Conservation (phyloP, 192 early-diverging fungal genomes). For the Coemansia sp. region DNA sequence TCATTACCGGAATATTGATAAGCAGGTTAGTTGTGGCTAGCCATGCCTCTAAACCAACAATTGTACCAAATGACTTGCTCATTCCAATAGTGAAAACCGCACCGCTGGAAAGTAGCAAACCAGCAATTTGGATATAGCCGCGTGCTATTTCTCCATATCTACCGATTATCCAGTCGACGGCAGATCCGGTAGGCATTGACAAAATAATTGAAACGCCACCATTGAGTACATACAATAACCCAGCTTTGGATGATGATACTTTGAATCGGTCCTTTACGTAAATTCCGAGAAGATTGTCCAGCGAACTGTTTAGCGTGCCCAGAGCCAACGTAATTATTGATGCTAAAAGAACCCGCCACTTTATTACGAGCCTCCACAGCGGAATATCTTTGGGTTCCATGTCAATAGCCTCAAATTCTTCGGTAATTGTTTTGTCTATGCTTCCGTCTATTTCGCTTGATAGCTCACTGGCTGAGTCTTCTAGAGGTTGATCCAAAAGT, state of each 20-base stretch:
- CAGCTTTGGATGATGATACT: conserved; percentile 27
- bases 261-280: conserved; percentile 38
- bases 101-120: conserved; percentile 24
- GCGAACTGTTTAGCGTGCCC: conserved; percentile 30
- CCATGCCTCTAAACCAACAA: conserved; percentile 22
- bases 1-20: conserved; percentile 52
- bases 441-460: neutral
- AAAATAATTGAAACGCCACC: conserved; percentile 34
- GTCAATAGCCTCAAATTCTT: conserved; percentile 1
- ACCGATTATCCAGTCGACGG: conserved; percentile 28
- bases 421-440: conserved; percentile 1
- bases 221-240: conserved; percentile 37
- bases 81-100: conserved; percentile 29
- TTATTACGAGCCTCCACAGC: conserved; percentile 33
- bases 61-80: conserved; percentile 31
- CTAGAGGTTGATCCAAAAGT: conserved; percentile 9
- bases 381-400: conserved; percentile 20
- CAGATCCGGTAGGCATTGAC: conserved; percentile 27
- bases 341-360: conserved; percentile 48
- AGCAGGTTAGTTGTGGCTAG: conserved; percentile 18
- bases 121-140: conserved; percentile 22
- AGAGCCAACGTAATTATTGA: conserved; percentile 29
- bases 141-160: conserved; percentile 31
- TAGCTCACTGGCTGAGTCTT: conserved; percentile 4
- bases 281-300: conserved; percentile 36